Evolutionary conservation across 1,139 yeast species (phyloP).

Genomic region (Scheffersomyces quercinus): DNA sequence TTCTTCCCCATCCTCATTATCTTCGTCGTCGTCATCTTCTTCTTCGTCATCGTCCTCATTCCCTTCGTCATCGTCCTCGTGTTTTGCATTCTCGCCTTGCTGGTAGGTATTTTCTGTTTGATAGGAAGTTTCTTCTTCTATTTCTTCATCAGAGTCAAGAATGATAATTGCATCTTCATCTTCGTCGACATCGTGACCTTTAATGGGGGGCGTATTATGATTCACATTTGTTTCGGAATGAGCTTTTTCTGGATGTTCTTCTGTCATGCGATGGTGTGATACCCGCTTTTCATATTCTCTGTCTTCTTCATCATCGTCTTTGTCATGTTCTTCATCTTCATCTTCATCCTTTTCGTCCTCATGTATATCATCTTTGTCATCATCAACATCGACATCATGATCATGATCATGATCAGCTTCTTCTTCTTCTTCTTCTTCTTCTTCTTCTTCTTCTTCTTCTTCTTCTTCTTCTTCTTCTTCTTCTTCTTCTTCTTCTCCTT

Average conservation of each 20-base stretch:
- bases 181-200: background rate
- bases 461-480: background rate
- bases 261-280: background rate
- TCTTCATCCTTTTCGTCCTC: slow-evolving; percentile 1
- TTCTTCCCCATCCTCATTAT: slow-evolving; percentile 20
- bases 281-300: background rate
- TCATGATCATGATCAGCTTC: background rate
- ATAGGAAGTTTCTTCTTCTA: background rate
- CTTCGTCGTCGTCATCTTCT: slow-evolving; percentile 18
- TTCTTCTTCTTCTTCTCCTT: background rate
- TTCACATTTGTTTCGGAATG: background rate
- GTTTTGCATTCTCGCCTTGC: background rate
- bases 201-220: background rate
- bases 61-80: slow-evolving; percentile 2
- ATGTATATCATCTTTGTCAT: too few relatives aligned
- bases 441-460: slow-evolving; percentile 1
- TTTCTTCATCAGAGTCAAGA: slow-evolving; percentile 1
- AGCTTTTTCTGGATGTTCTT: background rate
- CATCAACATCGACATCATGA: too few relatives aligned
- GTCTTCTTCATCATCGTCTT: background rate
- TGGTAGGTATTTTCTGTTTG: background rate
- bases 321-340: background rate
- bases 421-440: background rate
- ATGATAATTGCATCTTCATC: slow-evolving; percentile 3
- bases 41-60: slow-evolving; percentile 2